Conservation (phyloP, 2,329 filamentous ascomycete species). For the Trichoderma semiorbis region DNA sequence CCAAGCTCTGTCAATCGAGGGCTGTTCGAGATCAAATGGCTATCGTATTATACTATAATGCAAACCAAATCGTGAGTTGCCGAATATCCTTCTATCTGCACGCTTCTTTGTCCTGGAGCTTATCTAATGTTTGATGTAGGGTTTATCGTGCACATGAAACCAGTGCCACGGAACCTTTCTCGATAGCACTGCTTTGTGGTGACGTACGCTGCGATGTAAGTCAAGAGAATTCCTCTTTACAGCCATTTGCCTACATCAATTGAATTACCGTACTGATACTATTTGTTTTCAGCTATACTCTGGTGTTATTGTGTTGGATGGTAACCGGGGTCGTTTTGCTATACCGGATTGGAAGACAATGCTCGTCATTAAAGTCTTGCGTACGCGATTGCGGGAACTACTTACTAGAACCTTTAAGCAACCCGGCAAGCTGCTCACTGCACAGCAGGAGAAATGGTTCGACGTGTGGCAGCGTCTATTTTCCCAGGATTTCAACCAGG, state of each 20-base stretch:
- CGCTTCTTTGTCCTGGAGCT: neutral
- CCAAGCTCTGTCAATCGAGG: constrained; percentile 86
- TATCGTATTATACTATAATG: constrained; percentile 98
- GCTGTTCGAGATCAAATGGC: constrained; percentile 65
- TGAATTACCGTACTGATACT: neutral
- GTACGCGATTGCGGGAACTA: constrained; percentile 70
- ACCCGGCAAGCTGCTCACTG: constrained; percentile 59
- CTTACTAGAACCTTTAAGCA: constrained; percentile 67
- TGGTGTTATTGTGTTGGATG: constrained; percentile 81
- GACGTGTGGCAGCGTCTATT: constrained; percentile 72
- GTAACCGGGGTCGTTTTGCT: constrained; percentile 79
- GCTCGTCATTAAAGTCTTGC: constrained; percentile 81
- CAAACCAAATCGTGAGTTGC: constrained; percentile 70
- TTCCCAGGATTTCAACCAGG: constrained; percentile 45
- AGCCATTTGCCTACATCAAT: neutral
- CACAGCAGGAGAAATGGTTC: constrained; percentile 70
- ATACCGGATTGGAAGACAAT: constrained; percentile 86
- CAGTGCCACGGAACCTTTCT: constrained; percentile 74
- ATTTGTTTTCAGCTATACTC: constrained; percentile 65
- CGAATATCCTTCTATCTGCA: neutral
- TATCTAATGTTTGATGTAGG: constrained; percentile 35
- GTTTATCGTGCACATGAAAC: constrained; percentile 91
- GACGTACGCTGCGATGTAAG: constrained; percentile 81
- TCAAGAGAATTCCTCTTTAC: neutral
- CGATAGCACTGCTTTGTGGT: constrained; percentile 79